A percentile compares a stretch with the other conserved stretches of the same genome.
These are phyloP conservation scores for Puccinia polysora DNA, from an alignment of 1,284 basidiomycete species.

Conservation along the genomic window DNA sequence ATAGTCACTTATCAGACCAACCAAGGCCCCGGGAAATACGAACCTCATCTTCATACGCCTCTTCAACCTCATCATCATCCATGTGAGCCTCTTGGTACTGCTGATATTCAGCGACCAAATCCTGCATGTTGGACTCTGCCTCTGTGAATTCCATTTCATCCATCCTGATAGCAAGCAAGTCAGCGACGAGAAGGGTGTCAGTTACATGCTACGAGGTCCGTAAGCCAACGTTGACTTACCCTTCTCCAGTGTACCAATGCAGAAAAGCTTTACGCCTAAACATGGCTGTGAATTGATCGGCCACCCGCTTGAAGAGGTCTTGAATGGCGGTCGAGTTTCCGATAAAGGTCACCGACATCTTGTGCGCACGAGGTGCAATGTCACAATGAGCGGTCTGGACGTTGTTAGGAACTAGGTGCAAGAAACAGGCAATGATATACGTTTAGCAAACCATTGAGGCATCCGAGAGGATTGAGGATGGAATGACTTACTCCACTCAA, in stretches of 20 bases:
- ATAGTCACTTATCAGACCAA: background rate
- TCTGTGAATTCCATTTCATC: slow-evolving; percentile 88
- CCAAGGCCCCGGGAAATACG: background rate
- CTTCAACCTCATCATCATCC: slow-evolving; percentile 45
- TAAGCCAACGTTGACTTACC: slow-evolving; percentile 61
- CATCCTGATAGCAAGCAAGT: slow-evolving; percentile 39
- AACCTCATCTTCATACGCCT: slow-evolving; percentile 44
- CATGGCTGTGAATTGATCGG: slow-evolving; percentile 67
- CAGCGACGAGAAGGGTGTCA: slow-evolving; percentile 23
- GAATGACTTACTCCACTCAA: slow-evolving; percentile 59
- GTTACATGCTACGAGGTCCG: slow-evolving; percentile 47
- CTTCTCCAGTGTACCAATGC: slow-evolving; percentile 83
- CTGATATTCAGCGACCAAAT: slow-evolving; percentile 59
- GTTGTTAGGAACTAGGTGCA: slow-evolving; percentile 99
- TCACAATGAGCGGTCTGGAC: slow-evolving; percentile 44
- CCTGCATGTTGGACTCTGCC: slow-evolving; percentile 70
- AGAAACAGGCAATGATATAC: slow-evolving; percentile 66
- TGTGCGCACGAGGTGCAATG: slow-evolving; percentile 43
- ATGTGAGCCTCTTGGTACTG: slow-evolving; percentile 47
- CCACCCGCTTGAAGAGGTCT: slow-evolving; percentile 77
- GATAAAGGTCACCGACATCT: slow-evolving; percentile 68
- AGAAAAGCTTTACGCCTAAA: slow-evolving; percentile 78
- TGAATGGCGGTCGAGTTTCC: slow-evolving; percentile 79
- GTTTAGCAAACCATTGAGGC: slow-evolving; percentile 69
- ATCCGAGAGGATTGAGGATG: slow-evolving; percentile 43